Base-by-base conservation (phyloP, 768 basidiomycete genomes). In the Postia placenta region DNA sequence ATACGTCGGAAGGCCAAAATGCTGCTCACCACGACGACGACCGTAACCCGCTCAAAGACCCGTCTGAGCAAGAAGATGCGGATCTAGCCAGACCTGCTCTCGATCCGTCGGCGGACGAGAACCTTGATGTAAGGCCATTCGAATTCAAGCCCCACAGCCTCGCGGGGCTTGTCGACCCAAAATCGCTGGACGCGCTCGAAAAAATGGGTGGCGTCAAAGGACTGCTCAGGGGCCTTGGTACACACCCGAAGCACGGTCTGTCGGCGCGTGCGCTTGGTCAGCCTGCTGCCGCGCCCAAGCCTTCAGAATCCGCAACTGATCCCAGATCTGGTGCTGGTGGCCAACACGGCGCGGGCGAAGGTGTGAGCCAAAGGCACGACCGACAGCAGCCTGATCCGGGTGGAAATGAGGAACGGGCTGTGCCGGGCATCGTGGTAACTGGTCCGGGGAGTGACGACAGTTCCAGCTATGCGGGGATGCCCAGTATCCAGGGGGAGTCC, bases 91-190 rank as follows among this genome's bases (percentile, higher is more conserved):
- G 63, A 23, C 62, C 65, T 5, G 58, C 52, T 20, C 55, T 67
- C 6, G 64, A 67, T 23, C 51, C 66, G 24, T 50, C 58, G 5
- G 70, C 74, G 52, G 75, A 78, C 53, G 61, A 67, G 15, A 72
- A 74, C 50, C 68, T 71, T 33, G 77, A 93, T 62, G 79, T 84
- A 1, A 65, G 77, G 1, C 89, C 91, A 0, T 96, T 95, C 65
- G 63, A 60, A 11, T 83, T 83, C 60, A 82, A 81, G 48, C 90
- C 94, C 0, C 78, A 74, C 52, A 70, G 75, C 43, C 81, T 97
- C 14, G 94, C 94, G 1, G 79, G 81, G 51, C 77, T 96, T 46
- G 81, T 98, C 30, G 94, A 98, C 62, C 92, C 93, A 7, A 97
- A 96, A 68, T 84, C 73, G 53, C 54, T 93, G 11, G 75, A 83